Base-by-base conservation (phyloP, 2,329 filamentous ascomycete genomes). In the Fusarium sp. region DNA sequence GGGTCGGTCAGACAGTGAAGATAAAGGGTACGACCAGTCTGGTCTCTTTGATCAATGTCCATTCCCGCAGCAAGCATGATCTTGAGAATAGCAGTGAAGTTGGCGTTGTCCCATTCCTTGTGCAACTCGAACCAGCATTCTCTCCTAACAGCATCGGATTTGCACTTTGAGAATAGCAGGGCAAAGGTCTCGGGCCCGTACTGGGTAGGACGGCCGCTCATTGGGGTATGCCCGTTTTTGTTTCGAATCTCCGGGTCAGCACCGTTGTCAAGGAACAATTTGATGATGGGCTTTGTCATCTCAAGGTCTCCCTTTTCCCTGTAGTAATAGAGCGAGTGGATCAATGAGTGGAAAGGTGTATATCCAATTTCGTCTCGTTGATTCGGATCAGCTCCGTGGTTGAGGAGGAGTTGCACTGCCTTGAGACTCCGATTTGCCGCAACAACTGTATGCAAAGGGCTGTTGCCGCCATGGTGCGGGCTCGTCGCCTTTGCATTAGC, bases 221-320 rank as follows among this genome's bases (percentile, higher is more conserved):
- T 18, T 2, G 75, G 35, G 6, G 63, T 58, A 1, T 14, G 10
- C 9, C 71, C 73, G 1, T 24, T 0, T 0, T 31, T 29, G 9
- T 67, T 59, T 52, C 22, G 29, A 9, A 18, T 20, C 13, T 63
- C 37, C 9, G 70, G 70, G 9, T 78, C 68, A 7, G 70, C 67
- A 6, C 72, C 76, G 8, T 72, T 56, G 1, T 71, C 67, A 2
- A 78, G 70, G 1, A 78, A 41, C 10, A 67, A 76, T 14, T 65
- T 60, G 31, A 71, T 61, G 13, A 76, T 72, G 5, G 22, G 6
- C 18, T 20, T 50, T 29, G 24, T 16, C 10, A 18, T 9, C 50
- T 27, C 8, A 20, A 20, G 16, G 22, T 50, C 8, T 27, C 10
- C 3, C 9, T 31, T 31, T 31, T 31, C 29, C 9, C 29, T 31